A percentile compares a stretch with the other conserved stretches of the same genome.
Conservation (phyloP, 768 basidiomycete genomes). For the Mrakia blollopis region DNA sequence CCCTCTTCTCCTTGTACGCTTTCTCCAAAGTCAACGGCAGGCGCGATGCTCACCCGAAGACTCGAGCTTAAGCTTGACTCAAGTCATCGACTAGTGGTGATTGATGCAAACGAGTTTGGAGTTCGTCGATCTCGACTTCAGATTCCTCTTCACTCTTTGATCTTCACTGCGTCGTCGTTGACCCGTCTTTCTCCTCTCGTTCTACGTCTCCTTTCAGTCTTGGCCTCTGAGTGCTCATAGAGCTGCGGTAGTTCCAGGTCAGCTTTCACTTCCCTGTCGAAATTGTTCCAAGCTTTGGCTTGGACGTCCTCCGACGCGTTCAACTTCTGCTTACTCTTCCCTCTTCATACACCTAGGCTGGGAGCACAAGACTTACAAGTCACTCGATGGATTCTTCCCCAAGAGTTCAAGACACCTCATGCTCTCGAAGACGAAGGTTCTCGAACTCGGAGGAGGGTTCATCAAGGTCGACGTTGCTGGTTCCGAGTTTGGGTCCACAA, state of each 20-base stretch:
- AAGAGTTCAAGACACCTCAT: constrained; percentile 3
- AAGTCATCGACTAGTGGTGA: constrained; percentile 18
- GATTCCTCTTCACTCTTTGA: constrained; percentile 1
- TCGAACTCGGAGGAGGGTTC: constrained; percentile 4
- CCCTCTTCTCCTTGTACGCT: neutral
- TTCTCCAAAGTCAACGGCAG: constrained; percentile 16
- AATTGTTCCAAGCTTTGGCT: too few species aligned
- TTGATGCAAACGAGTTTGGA: constrained; percentile 13
- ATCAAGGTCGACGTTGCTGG: neutral
- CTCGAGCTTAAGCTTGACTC: constrained; percentile 20
- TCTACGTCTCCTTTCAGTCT: too few species aligned
- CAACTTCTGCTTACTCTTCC: too few species aligned
- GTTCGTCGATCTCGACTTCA: too few species aligned
- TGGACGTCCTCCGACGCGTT: too few species aligned
- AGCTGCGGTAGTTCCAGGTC: constrained; percentile 27
- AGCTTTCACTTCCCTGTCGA: neutral
- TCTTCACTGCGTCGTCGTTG: constrained; percentile 6
- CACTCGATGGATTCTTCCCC: neutral
- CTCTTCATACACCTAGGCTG: neutral
- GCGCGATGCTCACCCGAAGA: constrained; percentile 5
- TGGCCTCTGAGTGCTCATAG: too few species aligned
- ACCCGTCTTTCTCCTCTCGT: too few species aligned
- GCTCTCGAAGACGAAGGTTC: constrained; percentile 18
- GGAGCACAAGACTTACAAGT: constrained; percentile 22
- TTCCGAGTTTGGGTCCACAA: neutral